Conservation (phyloP, 208 protist species). For the Balamuthia mandrillaris region DNA sequence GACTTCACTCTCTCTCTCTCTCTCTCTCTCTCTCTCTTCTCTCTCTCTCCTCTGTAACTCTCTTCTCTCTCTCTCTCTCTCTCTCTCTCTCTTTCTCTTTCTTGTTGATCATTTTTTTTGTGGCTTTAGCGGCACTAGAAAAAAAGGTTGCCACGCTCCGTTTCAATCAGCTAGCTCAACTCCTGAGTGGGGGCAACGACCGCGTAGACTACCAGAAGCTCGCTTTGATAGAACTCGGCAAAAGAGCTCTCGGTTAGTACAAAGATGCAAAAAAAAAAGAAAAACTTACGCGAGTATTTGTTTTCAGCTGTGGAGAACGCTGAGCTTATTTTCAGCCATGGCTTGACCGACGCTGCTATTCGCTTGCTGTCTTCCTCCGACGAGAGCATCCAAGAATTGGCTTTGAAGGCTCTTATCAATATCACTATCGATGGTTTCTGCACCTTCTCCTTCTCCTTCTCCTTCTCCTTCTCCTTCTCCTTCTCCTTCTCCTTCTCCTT, state of each 20-base stretch:
- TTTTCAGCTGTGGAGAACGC: neutral
- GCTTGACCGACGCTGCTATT: neutral
- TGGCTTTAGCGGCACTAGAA: no score
- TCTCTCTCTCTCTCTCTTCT: no score
- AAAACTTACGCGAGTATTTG: neutral
- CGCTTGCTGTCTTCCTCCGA: neutral
- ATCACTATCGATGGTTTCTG: slow-evolving; percentile 8
- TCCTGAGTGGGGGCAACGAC: neutral
- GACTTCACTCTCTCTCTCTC: no score
- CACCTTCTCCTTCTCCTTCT: neutral
- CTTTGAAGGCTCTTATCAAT: neutral
- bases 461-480: neutral
- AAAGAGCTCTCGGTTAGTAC: neutral
- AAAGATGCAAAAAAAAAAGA: neutral
- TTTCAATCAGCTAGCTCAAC: neutral
- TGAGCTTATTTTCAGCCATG: neutral
- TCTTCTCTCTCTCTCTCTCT: no score
- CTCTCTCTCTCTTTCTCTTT: no score
- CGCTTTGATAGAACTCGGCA: neutral
- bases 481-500: neutral
- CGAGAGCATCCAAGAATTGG: neutral
- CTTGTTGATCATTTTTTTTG: no score
- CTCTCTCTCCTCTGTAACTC: no score
- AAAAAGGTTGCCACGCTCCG: neutral
- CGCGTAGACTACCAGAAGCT: neutral